Evolutionary conservation across 352 stramenopile genomes (phyloP), one percentile per base, ranked within the genome.

Genomic region (Globisporangium uncinulatum): DNA sequence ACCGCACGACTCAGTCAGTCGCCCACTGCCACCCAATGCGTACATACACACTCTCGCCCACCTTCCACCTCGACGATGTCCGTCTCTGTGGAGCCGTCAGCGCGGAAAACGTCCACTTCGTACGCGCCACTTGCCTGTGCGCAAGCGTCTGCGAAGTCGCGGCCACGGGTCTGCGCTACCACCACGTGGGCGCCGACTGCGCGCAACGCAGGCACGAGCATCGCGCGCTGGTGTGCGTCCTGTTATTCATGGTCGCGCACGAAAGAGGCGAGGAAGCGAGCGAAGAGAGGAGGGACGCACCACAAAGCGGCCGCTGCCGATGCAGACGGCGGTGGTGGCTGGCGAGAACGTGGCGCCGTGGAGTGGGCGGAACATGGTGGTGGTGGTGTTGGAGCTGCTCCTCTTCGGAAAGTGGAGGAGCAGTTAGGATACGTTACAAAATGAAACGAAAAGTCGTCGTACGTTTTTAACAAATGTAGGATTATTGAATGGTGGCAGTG

Each of bases 221-320:
- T 60, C 6, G 66, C 63, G 13, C 71, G 62, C 63, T 74, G 60
- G 20, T 51, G 46, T 37, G 24, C 21, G 24, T 29, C 24, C 24
- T 29, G 24, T 29, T 29, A 29, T 4, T 29, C 24, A 29, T 29
- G 24, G 19, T 19, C 10, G 46, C 34, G 0, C 6, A 9, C 6
- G 46, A 51, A 24, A 51, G 14, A 29, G 24, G n/a, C 24, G 46
- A 19, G 20, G 29, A 51, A 8, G 20, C 46, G 29, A 29, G 11
- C 10, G 43, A 5, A 45, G 2, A 45, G 39, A 29, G 1, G 24
- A 20, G 64, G 71, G 43, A 51, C 53, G 42, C 19, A 89, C 79
- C 61, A 91, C 51, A 61, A 92, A 92, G 61, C 83, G 75, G 13
- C 83, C 83, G 47, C 68, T 79, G 55, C 83, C 83, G 44, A 92